Percentiles rank a stretch among this genome's conserved stretches.
Conservation (phyloP, 768 basidiomycete species). For the Rhizopogon vesiculosus region DNA sequence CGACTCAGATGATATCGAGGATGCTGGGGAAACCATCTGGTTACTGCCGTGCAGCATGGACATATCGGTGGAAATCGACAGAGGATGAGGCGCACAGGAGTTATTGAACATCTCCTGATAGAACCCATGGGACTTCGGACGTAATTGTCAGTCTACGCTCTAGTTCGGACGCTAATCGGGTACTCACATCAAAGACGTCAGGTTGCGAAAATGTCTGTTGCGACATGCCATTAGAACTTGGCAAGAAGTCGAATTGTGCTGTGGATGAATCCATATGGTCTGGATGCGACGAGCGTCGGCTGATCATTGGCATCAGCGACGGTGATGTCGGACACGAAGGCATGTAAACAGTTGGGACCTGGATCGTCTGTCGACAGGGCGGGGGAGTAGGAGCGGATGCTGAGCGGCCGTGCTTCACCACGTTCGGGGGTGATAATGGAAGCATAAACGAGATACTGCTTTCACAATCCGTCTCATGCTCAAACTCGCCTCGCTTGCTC, state of each 20-base stretch:
- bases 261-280: conserved; percentile 37
- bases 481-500: conserved; percentile 27
- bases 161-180: conserved; percentile 8
- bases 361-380: conserved; percentile 61
- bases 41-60: conserved; percentile 35
- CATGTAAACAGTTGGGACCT: conserved; percentile 59
- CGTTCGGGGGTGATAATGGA: conserved; percentile 33
- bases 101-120: conserved; percentile 43
- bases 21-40: conserved; percentile 46
- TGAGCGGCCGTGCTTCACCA: conserved; percentile 41
- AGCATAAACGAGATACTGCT: conserved; percentile 45
- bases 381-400: conserved; percentile 61
- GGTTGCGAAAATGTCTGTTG: conserved; percentile 32
- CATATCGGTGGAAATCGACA: conserved; percentile 37
- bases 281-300: conserved; percentile 51
- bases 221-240: conserved; percentile 38
- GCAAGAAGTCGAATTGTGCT: conserved; percentile 53
- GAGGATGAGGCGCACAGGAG: conserved; percentile 31
- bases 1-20: conserved; percentile 40
- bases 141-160: background rate
- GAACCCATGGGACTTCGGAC: conserved; percentile 42
- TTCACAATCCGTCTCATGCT: conserved; percentile 44
- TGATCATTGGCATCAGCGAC: conserved; percentile 50
- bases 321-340: conserved; percentile 66
- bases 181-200: conserved; percentile 37